Conservation (phyloP, 352 stramenopile genomes). For the Peronospora destructor region DNA sequence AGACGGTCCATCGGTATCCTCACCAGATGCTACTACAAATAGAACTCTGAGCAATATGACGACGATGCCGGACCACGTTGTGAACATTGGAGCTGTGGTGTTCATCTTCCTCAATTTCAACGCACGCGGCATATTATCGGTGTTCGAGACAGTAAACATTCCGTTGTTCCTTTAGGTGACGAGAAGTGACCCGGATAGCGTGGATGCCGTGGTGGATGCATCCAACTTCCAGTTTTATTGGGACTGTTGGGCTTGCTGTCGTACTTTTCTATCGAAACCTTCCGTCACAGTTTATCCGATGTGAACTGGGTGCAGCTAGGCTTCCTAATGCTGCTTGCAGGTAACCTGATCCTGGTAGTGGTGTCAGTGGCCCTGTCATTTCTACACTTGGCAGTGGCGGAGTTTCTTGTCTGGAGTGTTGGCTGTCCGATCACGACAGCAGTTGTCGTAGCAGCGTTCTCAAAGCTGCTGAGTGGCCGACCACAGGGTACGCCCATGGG, state of each 20-base stretch:
- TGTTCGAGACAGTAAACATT: too few relatives aligned
- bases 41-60: too few relatives aligned
- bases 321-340: conserved; percentile 49
- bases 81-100: conserved; percentile 52
- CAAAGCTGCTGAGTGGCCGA: conserved; percentile 58
- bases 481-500: conserved; percentile 74
- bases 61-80: conserved; percentile 43
- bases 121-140: conserved; percentile 60
- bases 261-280: conserved; percentile 71
- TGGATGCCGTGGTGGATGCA: conserved; percentile 41
- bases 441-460: conserved; percentile 59
- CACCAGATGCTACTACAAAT: too few relatives aligned
- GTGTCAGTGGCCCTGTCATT: conserved; percentile 35
- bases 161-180: conserved; percentile 58
- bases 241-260: conserved; percentile 55
- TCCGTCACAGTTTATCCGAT: conserved; percentile 47
- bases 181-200: conserved; percentile 39
- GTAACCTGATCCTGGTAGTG: conserved; percentile 50
- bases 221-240: conserved; percentile 77
- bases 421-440: conserved; percentile 64
- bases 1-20: conserved; percentile 41
- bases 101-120: conserved; percentile 77
- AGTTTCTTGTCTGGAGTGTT: conserved; percentile 74
- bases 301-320: conserved; percentile 57
- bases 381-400: conserved; percentile 35